Base-by-base conservation (phyloP, 1,284 basidiomycete species). In the Macrocystidia cucumis region DNA sequence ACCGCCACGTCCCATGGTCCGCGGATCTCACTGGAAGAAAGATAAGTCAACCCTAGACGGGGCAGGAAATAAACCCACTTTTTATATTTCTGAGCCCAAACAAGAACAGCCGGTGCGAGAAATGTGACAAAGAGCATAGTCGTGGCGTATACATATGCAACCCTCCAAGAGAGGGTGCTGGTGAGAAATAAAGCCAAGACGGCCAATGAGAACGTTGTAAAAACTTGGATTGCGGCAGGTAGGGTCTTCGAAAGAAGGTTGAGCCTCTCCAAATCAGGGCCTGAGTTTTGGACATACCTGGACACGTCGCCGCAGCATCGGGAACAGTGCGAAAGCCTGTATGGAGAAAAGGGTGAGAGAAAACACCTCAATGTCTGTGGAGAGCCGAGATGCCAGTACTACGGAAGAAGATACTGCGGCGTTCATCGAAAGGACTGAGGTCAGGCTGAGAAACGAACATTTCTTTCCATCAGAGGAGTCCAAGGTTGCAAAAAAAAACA, bases 331-430 rank as follows among this genome's bases (percentile, higher is more conserved):
- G 59, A 96, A 95, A 14, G 82, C 62, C 47, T 88, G 76, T 31
- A 93, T 78, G 23, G 92, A 80, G 55, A 93, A 86, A 32, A 96
- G 66, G 49, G 93, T 76, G 31, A 98, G 71, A 16, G 89, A 83
- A 55, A 98, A 98, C 12, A 97, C 93, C 26, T 90, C 79, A 24
- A 83, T 59, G 53, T 93, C 88, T 42, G 84, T 79, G 16, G 75
- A 63, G 21, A 98, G 67, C 38, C 96, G 80, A 17, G 92, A 97
- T 18, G 92, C 92, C 36, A 98, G 70, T 22, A 98, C 93, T 28
- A 97, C 89, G 9, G 88, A 91, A 4, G 91, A 90, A 22, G 88
- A 93, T 38, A 98, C 82, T 20, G 91, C 91, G 14, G 93, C 93
- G 46, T 97, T 98, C 65, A 95, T 85, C 20, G 91, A 93, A 26